Evolutionary conservation across 2,329 filamentous ascomycete genomes (phyloP).

Genomic region (Apiospora aurea): DNA sequence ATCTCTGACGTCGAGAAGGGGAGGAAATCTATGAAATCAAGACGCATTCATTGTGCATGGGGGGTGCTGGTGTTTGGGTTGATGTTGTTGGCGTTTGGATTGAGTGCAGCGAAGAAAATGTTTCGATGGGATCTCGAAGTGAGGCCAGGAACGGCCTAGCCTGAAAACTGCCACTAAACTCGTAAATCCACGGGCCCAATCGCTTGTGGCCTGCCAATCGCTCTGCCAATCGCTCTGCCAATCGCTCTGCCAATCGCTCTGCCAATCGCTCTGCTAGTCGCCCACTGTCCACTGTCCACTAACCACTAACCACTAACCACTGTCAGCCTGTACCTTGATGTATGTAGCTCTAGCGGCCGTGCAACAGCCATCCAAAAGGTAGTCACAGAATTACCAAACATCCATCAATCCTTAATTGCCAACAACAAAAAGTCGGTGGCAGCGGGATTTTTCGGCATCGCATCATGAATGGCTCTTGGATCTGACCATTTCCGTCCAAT

Average conservation of each 20-base stretch:
- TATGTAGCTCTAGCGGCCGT: not conserved
- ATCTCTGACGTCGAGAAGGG: not conserved
- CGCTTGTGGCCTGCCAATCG: not conserved
- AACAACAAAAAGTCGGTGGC: not conserved
- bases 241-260: too few species aligned
- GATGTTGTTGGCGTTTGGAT: not conserved
- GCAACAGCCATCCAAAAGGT: too few species aligned
- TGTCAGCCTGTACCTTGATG: not conserved
- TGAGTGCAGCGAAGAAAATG: not conserved
- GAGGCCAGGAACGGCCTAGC: conserved; percentile 9
- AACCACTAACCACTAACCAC: not conserved
- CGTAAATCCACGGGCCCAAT: not conserved
- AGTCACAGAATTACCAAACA: too few species aligned
- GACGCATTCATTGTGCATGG: not conserved
- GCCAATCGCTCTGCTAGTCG: not conserved
- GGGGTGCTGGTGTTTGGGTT: not conserved
- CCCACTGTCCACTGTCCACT: too few species aligned
- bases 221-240: too few species aligned
- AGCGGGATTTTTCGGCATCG: not conserved
- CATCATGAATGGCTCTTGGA: not conserved
- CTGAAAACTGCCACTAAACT: not conserved
- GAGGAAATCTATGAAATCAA: not conserved
- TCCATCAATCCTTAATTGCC: not conserved
- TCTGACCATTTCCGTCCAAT: not conserved
- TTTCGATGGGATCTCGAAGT: not conserved